Percentiles rank a stretch among this genome's conserved stretches.
phyloP scores from a whole-genome alignment of 257 asterid genomes.

The Solanum dulcamara region DNA sequence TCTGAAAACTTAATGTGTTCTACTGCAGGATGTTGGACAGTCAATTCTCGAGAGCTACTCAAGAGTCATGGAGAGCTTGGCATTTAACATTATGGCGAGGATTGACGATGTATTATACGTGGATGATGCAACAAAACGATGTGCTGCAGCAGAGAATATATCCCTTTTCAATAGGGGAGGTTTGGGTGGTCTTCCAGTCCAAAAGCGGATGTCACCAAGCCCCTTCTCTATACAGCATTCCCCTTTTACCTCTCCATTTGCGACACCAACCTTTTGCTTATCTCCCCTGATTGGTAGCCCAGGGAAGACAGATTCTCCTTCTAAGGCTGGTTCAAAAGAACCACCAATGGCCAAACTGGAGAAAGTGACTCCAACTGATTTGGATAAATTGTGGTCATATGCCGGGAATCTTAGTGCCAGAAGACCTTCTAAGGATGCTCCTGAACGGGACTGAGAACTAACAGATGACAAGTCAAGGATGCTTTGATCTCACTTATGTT shows the following conservation, averaged over 20 bases:
- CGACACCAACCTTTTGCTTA: conserved; percentile 79
- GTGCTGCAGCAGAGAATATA: conserved; percentile 56
- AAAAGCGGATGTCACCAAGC: conserved; percentile 88
- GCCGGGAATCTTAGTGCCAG: conserved; percentile 73
- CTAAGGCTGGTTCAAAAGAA: conserved; percentile 24
- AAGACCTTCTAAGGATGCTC: conserved; percentile 50
- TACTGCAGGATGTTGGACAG: conserved; percentile 87
- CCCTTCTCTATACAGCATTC: conserved; percentile 92
- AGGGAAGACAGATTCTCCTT: conserved; percentile 42
- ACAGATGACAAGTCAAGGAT: background rate
- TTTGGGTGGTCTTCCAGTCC: conserved; percentile 73
- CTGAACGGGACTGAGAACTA: conserved; percentile 56
- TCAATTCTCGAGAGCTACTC: conserved; percentile 96
- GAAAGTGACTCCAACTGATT: conserved; percentile 45
- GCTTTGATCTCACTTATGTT: background rate
- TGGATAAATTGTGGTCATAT: conserved; percentile 73
- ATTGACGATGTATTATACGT: conserved; percentile 80
- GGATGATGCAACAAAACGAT: conserved; percentile 65
- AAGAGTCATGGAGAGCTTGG: conserved; percentile 97
- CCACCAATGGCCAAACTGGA: conserved; percentile 29
- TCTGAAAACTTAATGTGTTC: background rate
- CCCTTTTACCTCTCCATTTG: conserved; percentile 85
- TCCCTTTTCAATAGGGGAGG: conserved; percentile 73
- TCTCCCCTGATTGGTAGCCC: conserved; percentile 69
- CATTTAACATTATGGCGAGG: conserved; percentile 91